Evolutionary conservation across 169 alveolate genomes (phyloP), one percentile per base, ranked within the genome.

Genomic region (Besnoitia besnoiti): DNA sequence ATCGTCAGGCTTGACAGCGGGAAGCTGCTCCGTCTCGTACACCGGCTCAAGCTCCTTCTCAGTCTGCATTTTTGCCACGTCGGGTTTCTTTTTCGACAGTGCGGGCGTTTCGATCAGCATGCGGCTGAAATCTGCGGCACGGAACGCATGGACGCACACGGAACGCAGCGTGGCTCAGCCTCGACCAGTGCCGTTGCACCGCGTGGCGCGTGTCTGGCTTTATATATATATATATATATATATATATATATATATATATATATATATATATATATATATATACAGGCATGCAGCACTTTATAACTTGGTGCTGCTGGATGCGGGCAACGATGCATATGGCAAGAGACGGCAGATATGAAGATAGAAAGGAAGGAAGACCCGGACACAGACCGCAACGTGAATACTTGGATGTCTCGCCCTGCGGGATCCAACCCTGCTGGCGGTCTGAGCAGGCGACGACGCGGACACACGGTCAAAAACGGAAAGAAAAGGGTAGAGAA

Each of bases 211-310:
- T 27, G 77, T 61, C 10, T 61, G 77, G 5, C 10, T 67, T 10
- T 1, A n/a, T 67, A n/a, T 67, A 67, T 67, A n/a, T n/a, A 67
- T 67, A n/a, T n/a, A 67, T 67, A n/a, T 67, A 67, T 67, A 67
- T 67, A 67, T 33, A 30, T n/a, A n/a, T 14, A 67, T 67, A 16
- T 35, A 67, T 19, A 42, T 61, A 67, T 8, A 16, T 35, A 1
- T 8, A 7, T n/a, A 30, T 1, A 30, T 33, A 5, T 42, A 30
- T 3, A 2, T 0, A 14, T 30, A 8, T 42, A 35, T 24, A 67
- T 30, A n/a, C 0, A 35, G 0, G 44, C 24, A 67, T 2, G n/a
- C 12, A n/a, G 19, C 2, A 5, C 3, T n/a, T 1, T 5, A n/a
- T n/a, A 67, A 30, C 24, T 2, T 30, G 0, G 40, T 67, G 80